Conservation (phyloP, 345 rosid species). For the Murraya koenigii region DNA sequence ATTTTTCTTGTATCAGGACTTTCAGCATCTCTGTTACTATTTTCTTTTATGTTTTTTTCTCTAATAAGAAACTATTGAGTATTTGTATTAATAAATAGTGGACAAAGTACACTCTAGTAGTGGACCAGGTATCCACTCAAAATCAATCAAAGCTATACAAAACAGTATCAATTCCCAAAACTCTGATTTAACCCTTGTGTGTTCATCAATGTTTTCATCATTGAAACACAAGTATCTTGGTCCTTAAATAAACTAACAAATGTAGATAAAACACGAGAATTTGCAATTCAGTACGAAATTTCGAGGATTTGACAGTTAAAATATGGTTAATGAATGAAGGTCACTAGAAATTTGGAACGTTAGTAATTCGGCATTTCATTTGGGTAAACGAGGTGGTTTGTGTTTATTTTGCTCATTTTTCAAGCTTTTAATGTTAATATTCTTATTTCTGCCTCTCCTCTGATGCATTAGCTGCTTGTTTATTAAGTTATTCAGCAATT, state of each 20-base stretch:
- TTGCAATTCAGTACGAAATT: not conserved
- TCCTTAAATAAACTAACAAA: not conserved
- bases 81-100: no score
- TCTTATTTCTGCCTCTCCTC: not conserved
- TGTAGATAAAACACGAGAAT: not conserved
- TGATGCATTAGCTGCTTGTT: constrained; percentile 3
- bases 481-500: not conserved
- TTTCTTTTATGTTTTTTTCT: not conserved
- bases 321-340: not conserved
- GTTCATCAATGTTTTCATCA: not conserved
- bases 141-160: no score
- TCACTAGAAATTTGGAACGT: not conserved
- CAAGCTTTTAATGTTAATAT: not conserved
- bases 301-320: not conserved
- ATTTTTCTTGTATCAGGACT: not conserved
- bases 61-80: no score
- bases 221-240: not conserved
- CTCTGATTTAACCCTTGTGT: no score
- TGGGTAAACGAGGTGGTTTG: not conserved
- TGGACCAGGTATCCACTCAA: no score
- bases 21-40: not conserved
- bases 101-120: no score
- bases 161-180: no score
- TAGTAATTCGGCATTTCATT: not conserved
- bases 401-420: not conserved